Conservation (phyloP, 352 stramenopile genomes). For the Blastocystis sp. region DNA sequence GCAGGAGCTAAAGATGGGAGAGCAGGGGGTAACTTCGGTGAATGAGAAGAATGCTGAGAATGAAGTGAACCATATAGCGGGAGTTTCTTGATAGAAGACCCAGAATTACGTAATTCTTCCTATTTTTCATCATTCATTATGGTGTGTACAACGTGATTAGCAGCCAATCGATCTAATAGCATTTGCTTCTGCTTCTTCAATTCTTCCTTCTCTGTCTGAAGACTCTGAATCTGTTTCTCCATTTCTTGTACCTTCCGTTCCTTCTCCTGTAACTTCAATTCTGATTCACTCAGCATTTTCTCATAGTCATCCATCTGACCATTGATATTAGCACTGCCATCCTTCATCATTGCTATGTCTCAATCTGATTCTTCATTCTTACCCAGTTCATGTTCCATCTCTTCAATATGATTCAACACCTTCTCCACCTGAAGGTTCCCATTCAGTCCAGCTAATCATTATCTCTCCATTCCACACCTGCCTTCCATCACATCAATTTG, state of each 20-base stretch:
- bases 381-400: too few species aligned
- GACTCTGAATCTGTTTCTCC: background rate
- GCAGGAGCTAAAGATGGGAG: background rate
- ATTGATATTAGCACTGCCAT: too few species aligned
- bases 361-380: too few species aligned
- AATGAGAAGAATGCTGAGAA: background rate
- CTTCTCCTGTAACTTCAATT: background rate
- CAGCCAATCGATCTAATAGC: background rate
- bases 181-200: background rate
- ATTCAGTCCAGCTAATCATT: too few species aligned
- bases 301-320: too few species aligned
- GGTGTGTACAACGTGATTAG: background rate
- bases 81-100: slow-evolving; percentile 20
- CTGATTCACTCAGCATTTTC: too few species aligned
- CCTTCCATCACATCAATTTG: too few species aligned
- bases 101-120: background rate
- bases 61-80: background rate
- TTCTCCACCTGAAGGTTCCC: too few species aligned
- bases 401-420: too few species aligned
- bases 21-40: background rate
- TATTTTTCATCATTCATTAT: too few species aligned
- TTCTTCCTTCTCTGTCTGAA: background rate
- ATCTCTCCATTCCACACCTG: too few species aligned
- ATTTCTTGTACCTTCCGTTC: background rate
- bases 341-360: too few species aligned